Base-by-base conservation (phyloP, 495 filamentous ascomycete genomes). In the Penicillium manginii region DNA sequence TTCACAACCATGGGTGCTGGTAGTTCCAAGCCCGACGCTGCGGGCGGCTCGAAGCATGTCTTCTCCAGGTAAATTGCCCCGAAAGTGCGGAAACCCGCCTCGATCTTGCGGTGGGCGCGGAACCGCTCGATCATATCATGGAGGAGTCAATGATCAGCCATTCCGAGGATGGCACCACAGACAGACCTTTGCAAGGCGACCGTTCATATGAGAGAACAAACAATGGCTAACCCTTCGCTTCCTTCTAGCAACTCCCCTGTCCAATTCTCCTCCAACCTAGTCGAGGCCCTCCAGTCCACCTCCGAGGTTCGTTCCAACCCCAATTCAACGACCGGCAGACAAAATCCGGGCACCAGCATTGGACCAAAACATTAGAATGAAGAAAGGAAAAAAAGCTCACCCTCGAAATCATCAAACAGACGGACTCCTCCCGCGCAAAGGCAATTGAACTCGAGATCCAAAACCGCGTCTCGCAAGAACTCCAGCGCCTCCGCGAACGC, bases 401-500 rank as follows among this genome's bases (percentile, higher is more conserved):
- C 50, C 62, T 23, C 35, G 10, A 37, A 65, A 29, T 51, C 19
- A 60, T 55, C 47, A 65, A 51, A 58, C 74, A 96, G 92, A 91
- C 87, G 73, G 91, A 98, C 78, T 84, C 87, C 48, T 91, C 91
- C 60, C 93, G 94, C 67, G 79, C 87, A 64, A 90, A 90, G 74
- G 74, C 85, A 74, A 76, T 91, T 70, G 94, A 98, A 74, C 86
- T 96, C 58, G 86, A 91, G 61, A 89, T 97, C 69, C 92, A 97
- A 78, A 76, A 82, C 62, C 96, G 96, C 75, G 91, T 98, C 59
- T 83, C 86, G 65, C 77, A 85, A 61, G 96, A 98, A 74, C 88
- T 98, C 50, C 81, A 88, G 62, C 86, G 86, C 50, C 85, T 96
- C 53, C 81, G 80, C 62, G 81, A 86, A 26, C 84, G 89, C 55